Evolutionary conservation across 805 yeast genomes (phyloP), one percentile per base, ranked within the genome.

Genomic region (Ogataea neopini): DNA sequence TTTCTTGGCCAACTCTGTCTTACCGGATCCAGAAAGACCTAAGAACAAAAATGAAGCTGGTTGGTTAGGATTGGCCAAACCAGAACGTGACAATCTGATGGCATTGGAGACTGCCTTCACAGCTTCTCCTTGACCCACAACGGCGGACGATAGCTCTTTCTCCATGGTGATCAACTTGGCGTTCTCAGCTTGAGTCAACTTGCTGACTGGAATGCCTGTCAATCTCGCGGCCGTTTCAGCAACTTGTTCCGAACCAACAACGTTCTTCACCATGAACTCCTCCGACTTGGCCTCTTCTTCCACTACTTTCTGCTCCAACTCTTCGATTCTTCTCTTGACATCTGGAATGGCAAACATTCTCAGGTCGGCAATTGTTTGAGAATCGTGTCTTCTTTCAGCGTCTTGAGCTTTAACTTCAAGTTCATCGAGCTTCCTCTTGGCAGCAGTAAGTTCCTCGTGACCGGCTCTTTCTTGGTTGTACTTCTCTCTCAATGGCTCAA

Each of bases 341-440:
- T 92, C 97, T 7, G 99, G 99, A 62, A 94, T 94, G 22, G 98
- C 99, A 75, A 89, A 94, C 75, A 91, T 94, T 68, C 96, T 81
- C 67, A 94, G 77, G 70, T 94, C 99, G 17, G 99, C 98, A 44
- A 95, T 96, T 9, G 97, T 79, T 5, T 86, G 92, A 28, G 90
- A 88, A 66, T 94, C 99, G 54, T 88, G 88, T 64, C 97, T 86
- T 77, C 99, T 88, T 68, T 92, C 98, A 19, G 99, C 99, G 70
- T 94, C 98, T 47, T 74, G 77, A 4, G 98, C 98, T 71, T 94
- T 94, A 64, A 80, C 83, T 64, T 89, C 96, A 61, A 94, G 77
- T 55, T 94, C 98, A 60, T 92, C 97, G 56, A 94, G 77, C 68
- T 86, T 88, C 71, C 89, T 81, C 75, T 92, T 91, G 44, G 95